A percentile compares a stretch with the other conserved stretches of the same genome.
Evolutionary conservation across 2,329 filamentous ascomycete species (phyloP).

Genomic region (Oidium heveae): DNA sequence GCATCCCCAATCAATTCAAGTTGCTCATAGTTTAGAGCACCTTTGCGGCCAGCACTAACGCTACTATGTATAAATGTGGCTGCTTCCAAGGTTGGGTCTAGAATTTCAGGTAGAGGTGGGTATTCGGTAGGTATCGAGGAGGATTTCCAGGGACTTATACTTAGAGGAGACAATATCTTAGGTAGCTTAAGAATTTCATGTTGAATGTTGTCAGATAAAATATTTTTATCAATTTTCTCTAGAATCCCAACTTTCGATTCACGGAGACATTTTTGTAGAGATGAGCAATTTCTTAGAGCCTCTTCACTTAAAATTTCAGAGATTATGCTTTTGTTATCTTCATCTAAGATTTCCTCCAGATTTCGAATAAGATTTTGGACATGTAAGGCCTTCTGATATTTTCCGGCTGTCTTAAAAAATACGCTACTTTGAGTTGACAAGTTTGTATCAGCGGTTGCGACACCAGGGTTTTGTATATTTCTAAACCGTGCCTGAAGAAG

Average conservation of each 20-base stretch:
- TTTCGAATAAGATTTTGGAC: slow-evolving; percentile 8
- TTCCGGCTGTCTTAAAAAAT: neutral
- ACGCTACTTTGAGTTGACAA: neutral
- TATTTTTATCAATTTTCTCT: neutral
- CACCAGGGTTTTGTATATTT: neutral
- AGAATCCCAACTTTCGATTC: slow-evolving; percentile 2
- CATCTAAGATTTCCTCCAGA: slow-evolving; percentile 8
- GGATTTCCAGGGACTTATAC: slow-evolving; percentile 23
- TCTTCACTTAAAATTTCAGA: slow-evolving; percentile 5
- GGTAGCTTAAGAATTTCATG: slow-evolving; percentile 6
- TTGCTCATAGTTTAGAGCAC: slow-evolving; percentile 38
- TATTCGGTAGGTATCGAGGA: slow-evolving; percentile 22
- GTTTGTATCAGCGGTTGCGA: neutral
- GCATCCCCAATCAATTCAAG: slow-evolving; percentile 80
- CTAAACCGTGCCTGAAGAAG: neutral
- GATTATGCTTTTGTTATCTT: slow-evolving; percentile 5
- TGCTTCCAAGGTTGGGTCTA: slow-evolving; percentile 30
- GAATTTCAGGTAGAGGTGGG: slow-evolving; percentile 35
- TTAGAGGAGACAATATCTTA: slow-evolving; percentile 6
- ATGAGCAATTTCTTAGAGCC: slow-evolving; percentile 5
- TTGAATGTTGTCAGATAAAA: neutral
- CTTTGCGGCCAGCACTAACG: slow-evolving; percentile 4
- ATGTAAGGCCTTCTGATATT: slow-evolving; percentile 3
- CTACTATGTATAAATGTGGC: slow-evolving; percentile 39
- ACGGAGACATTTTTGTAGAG: slow-evolving; percentile 6